Conservation (phyloP, 1,284 basidiomycete genomes). For the Ustilago sp. region DNA sequence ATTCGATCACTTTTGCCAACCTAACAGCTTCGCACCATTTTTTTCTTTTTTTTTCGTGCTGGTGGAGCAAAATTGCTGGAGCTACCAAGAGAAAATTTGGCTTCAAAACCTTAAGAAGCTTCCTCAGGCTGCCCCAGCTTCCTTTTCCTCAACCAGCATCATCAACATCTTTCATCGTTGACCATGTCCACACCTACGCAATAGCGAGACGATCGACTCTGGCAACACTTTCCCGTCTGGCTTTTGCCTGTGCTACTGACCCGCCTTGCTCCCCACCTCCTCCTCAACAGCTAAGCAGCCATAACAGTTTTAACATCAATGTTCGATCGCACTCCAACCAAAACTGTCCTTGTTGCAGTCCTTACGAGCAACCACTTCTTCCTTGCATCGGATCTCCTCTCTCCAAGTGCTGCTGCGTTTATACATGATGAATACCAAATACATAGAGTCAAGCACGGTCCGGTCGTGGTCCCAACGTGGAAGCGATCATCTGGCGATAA, state of each 20-base stretch:
- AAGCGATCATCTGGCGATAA: slow-evolving; percentile 54
- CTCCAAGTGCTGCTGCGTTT: not conserved
- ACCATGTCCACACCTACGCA: not conserved
- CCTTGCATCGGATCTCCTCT: not conserved
- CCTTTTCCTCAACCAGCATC: slow-evolving; percentile 7
- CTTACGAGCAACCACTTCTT: not conserved
- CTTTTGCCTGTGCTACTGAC: not conserved
- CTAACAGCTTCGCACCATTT: slow-evolving; percentile 1
- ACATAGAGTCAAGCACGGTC: slow-evolving; percentile 59
- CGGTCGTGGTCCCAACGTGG: slow-evolving; percentile 54
- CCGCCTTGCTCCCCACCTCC: not conserved
- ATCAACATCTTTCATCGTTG: slow-evolving; percentile 1
- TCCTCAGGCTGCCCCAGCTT: not conserved
- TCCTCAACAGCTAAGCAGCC: not conserved
- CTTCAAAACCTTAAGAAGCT: not conserved
- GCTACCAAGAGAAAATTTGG: slow-evolving; percentile 10
- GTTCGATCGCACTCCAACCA: not conserved
- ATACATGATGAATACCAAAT: slow-evolving; percentile 52
- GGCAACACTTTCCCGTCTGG: not conserved
- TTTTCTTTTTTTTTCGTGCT: too few relatives aligned
- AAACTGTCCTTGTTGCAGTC: not conserved
- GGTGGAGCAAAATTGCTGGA: slow-evolving; percentile 5
- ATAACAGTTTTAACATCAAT: not conserved
- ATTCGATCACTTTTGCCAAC: slow-evolving; percentile 1
- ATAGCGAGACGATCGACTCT: not conserved